These are phyloP conservation scores for Tricladium varicosporioides DNA, from an alignment of 2,329 filamentous ascomycete genomes.

Conservation along the genomic window DNA sequence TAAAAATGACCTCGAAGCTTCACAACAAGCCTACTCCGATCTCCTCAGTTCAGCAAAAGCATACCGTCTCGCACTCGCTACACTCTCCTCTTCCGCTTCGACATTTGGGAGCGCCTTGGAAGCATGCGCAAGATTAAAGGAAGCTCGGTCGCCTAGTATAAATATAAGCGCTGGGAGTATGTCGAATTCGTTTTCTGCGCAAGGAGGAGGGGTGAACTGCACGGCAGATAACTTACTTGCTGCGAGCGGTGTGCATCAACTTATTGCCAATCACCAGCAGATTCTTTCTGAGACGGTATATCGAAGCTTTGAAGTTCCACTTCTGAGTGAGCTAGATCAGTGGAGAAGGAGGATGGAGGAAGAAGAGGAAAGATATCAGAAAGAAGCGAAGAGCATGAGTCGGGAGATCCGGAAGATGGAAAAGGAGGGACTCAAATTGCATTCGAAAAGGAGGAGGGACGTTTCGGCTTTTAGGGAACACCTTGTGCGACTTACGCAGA, in stretches of 20 bases:
- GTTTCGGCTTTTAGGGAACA: conserved; percentile 61
- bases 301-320: conserved; percentile 64
- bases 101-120: conserved; percentile 64
- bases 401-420: conserved; percentile 63
- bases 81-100: conserved; percentile 59
- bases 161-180: conserved; percentile 34
- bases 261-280: conserved; percentile 68
- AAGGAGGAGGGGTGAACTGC: conserved; percentile 42
- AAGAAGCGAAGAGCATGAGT: conserved; percentile 52
- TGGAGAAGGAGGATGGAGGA: conserved; percentile 64
- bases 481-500: conserved; percentile 59
- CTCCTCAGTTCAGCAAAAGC: conserved; percentile 60
- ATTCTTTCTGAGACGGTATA: conserved; percentile 69
- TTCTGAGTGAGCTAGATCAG: conserved; percentile 66
- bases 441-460: conserved; percentile 56
- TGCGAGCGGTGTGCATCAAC: conserved; percentile 63
- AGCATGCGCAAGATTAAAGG: conserved; percentile 65
- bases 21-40: conserved; percentile 61
- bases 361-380: conserved; percentile 59
- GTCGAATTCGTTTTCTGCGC: conserved; percentile 44
- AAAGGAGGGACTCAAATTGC: conserved; percentile 62
- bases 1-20: conserved; percentile 61
- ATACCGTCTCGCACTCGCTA: conserved; percentile 60
- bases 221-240: conserved; percentile 63
- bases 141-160: conserved; percentile 59